These are phyloP conservation scores for Nicotiana benthamiana DNA, from an alignment of 257 asterid genomes.

Conservation along the genomic window DNA sequence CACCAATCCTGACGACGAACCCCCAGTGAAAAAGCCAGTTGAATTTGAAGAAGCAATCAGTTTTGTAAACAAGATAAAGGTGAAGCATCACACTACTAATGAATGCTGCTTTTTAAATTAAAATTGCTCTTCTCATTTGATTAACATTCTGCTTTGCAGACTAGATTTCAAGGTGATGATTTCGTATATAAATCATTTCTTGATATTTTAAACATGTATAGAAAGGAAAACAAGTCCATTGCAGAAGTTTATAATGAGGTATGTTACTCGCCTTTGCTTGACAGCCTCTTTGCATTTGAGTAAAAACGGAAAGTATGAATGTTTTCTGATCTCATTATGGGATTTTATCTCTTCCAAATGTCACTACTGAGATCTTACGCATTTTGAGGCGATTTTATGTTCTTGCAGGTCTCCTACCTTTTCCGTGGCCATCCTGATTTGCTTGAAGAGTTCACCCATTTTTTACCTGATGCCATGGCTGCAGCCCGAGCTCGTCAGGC, in stretches of 20 bases:
- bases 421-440: slow-evolving; percentile 76
- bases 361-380: neutral
- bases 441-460: slow-evolving; percentile 88
- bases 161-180: slow-evolving; percentile 79
- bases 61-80: slow-evolving; percentile 86
- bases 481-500: slow-evolving; percentile 35
- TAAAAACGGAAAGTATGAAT: neutral
- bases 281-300: neutral
- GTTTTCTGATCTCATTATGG: neutral
- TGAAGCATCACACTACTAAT: slow-evolving; percentile 19
- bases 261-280: slow-evolving; percentile 8
- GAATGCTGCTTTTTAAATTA: slow-evolving; percentile 5
- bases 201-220: slow-evolving; percentile 80
- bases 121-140: slow-evolving; percentile 16
- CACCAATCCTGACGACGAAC: slow-evolving; percentile 64
- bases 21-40: slow-evolving; percentile 58
- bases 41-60: slow-evolving; percentile 72
- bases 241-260: slow-evolving; percentile 86
- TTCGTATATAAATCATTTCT: slow-evolving; percentile 85
- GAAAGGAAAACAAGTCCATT: slow-evolving; percentile 59
- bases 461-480: slow-evolving; percentile 72
- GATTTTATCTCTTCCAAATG: neutral
- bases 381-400: neutral
- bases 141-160: slow-evolving; percentile 40
- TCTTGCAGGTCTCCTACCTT: slow-evolving; percentile 77